Conservation (phyloP, 1,139 yeast species). For the Wickerhamiella infanticola region DNA sequence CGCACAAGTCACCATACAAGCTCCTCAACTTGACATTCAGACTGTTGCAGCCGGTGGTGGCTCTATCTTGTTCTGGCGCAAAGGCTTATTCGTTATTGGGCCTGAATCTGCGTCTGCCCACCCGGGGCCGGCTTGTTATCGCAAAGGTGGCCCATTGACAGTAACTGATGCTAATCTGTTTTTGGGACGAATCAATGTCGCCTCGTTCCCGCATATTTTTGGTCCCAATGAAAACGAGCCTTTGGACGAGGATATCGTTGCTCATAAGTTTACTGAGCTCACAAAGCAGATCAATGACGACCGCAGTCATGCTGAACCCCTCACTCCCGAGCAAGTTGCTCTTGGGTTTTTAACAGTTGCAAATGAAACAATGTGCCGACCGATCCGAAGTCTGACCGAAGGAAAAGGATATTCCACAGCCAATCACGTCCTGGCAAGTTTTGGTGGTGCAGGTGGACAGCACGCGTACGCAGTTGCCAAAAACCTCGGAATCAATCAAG, state of each 20-base stretch:
- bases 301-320: slow-evolving; percentile 10
- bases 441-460: slow-evolving; percentile 45
- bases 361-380: slow-evolving; percentile 37
- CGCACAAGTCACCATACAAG: slow-evolving; percentile 40
- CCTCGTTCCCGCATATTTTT: slow-evolving; percentile 37
- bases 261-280: slow-evolving; percentile 28
- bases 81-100: slow-evolving; percentile 39
- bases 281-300: slow-evolving; percentile 31
- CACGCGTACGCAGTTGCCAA: slow-evolving; percentile 35
- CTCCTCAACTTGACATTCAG: slow-evolving; percentile 42
- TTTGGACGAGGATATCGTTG: slow-evolving; percentile 30
- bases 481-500: slow-evolving; percentile 29
- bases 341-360: slow-evolving; percentile 37
- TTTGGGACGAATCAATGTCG: slow-evolving; percentile 36
- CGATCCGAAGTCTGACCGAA: slow-evolving; percentile 36
- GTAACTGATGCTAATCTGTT: slow-evolving; percentile 40
- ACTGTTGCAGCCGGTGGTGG: slow-evolving; percentile 53
- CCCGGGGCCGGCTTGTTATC: slow-evolving; percentile 45
- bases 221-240: slow-evolving; percentile 38
- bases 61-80: slow-evolving; percentile 33
- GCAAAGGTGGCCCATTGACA: slow-evolving; percentile 42
- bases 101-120: slow-evolving; percentile 44
- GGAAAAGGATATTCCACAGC: slow-evolving; percentile 33
- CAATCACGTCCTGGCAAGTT: slow-evolving; percentile 32
- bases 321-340: slow-evolving; percentile 33